A percentile compares a stretch with the other conserved stretches of the same genome.
phyloP scores from a whole-genome alignment of 768 basidiomycete genomes.

The Neoboletus brunneissimus region DNA sequence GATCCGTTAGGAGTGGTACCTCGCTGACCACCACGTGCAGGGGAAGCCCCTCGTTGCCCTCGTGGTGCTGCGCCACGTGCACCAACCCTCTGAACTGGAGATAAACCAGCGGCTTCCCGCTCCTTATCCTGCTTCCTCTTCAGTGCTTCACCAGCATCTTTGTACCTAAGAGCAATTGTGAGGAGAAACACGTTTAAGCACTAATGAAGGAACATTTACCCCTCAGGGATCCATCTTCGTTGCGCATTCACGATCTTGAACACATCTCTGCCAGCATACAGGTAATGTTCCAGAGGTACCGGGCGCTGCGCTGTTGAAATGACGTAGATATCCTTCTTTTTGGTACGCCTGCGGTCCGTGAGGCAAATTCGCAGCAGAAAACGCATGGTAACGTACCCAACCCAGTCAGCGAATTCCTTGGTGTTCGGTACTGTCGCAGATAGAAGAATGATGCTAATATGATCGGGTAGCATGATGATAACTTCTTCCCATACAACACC shows the following conservation, averaged over 20 bases:
- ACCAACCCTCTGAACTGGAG: slow-evolving; percentile 80
- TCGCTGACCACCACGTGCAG: slow-evolving; percentile 55
- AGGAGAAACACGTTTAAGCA: background rate
- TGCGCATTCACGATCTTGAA: slow-evolving; percentile 90
- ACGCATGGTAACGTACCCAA: slow-evolving; percentile 64
- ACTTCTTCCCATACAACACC: slow-evolving; percentile 99
- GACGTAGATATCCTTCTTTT: slow-evolving; percentile 99
- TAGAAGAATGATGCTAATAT: slow-evolving; percentile 94
- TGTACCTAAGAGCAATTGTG: slow-evolving; percentile 56
- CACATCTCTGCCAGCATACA: slow-evolving; percentile 91
- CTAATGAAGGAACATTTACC: slow-evolving; percentile 44
- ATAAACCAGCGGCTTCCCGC: slow-evolving; percentile 89
- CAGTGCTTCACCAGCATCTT: slow-evolving; percentile 84
- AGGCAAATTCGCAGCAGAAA: slow-evolving; percentile 5
- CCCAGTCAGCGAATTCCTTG: slow-evolving; percentile 98
- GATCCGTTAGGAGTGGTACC: slow-evolving; percentile 43
- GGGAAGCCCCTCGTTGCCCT: slow-evolving; percentile 44
- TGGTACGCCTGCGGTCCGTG: slow-evolving; percentile 70
- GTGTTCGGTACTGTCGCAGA: slow-evolving; percentile 99
- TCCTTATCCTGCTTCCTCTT: slow-evolving; percentile 97
- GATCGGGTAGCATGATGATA: slow-evolving; percentile 99
- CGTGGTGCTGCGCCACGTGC: slow-evolving; percentile 66
- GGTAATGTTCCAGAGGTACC: slow-evolving; percentile 93
- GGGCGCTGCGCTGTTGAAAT: slow-evolving; percentile 96
- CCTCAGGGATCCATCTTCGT: slow-evolving; percentile 67